Percentiles rank a stretch among this genome's conserved stretches.
phyloP scores from a whole-genome alignment of 2,329 filamentous ascomycete species.

The Sporothrix euskadiensis region DNA sequence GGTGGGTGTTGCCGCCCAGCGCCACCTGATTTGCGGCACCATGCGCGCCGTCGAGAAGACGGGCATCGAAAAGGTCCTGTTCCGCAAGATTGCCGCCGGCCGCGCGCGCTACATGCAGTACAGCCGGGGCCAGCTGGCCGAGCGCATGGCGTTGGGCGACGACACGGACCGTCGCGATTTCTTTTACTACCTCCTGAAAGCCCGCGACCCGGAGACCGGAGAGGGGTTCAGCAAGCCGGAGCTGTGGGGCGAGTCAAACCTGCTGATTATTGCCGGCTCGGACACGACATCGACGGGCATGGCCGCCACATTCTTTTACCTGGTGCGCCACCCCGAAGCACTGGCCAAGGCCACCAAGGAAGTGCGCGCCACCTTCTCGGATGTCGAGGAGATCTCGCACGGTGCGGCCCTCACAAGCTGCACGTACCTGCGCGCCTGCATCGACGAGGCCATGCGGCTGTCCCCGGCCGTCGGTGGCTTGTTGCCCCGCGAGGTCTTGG shows the following conservation, averaged over 20 bases:
- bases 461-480: constrained; percentile 62
- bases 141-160: constrained; percentile 66
- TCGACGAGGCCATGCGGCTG: constrained; percentile 66
- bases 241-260: constrained; percentile 69
- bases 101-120: constrained; percentile 71
- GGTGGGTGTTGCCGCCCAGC: constrained; percentile 66
- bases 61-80: constrained; percentile 66
- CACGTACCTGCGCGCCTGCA: constrained; percentile 62
- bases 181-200: constrained; percentile 73
- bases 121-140: constrained; percentile 65
- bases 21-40: constrained; percentile 71
- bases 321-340: constrained; percentile 53
- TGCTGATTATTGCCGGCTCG: constrained; percentile 70
- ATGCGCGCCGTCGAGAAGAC: constrained; percentile 69
- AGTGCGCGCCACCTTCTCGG: constrained; percentile 52
- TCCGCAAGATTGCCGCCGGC: constrained; percentile 65
- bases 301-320: constrained; percentile 64
- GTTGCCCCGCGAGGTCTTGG: constrained; percentile 59
- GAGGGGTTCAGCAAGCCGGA: constrained; percentile 65
- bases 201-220: constrained; percentile 69
- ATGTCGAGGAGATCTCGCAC: constrained; percentile 57
- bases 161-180: constrained; percentile 70
- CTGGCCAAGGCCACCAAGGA: constrained; percentile 53
- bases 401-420: constrained; percentile 53
- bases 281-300: constrained; percentile 71